Conservation (phyloP, 768 basidiomycete species). For the Psilocybe azurescens region DNA sequence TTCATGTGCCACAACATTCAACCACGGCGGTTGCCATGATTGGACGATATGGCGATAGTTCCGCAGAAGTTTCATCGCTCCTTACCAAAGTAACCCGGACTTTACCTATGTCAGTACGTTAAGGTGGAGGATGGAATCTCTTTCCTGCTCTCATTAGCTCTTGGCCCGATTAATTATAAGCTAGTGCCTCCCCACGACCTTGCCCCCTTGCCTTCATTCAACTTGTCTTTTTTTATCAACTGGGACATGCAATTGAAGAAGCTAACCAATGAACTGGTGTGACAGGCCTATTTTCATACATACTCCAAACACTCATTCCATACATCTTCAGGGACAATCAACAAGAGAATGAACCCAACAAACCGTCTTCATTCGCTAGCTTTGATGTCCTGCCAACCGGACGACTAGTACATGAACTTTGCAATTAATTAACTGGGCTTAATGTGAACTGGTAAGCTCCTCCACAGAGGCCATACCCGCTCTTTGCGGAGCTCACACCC, state of each 20-base stretch:
- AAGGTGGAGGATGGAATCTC: not conserved
- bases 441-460: not conserved
- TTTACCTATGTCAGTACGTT: not conserved
- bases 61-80: not conserved
- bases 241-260: not conserved
- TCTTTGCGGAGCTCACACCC: not conserved
- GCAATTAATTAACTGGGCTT: not conserved
- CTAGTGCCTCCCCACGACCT: constrained; percentile 6
- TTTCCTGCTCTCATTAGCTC: not conserved
- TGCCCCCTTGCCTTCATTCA: not conserved
- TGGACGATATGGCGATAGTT: not conserved
- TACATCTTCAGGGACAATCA: not conserved
- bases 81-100: not conserved
- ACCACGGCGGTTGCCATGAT: not conserved
- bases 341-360: not conserved
- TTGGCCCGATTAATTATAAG: constrained; percentile 6
- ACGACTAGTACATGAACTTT: too few relatives aligned
- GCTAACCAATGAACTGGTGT: constrained; percentile 4
- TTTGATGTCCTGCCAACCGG: not conserved
- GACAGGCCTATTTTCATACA: constrained; percentile 15
- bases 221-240: not conserved
- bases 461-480: not conserved
- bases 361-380: not conserved
- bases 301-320: not conserved
- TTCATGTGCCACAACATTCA: not conserved